These are phyloP conservation scores for Hypoxylon subgilvum DNA, from an alignment of 495 filamentous ascomycete genomes.

Conservation along the genomic window DNA sequence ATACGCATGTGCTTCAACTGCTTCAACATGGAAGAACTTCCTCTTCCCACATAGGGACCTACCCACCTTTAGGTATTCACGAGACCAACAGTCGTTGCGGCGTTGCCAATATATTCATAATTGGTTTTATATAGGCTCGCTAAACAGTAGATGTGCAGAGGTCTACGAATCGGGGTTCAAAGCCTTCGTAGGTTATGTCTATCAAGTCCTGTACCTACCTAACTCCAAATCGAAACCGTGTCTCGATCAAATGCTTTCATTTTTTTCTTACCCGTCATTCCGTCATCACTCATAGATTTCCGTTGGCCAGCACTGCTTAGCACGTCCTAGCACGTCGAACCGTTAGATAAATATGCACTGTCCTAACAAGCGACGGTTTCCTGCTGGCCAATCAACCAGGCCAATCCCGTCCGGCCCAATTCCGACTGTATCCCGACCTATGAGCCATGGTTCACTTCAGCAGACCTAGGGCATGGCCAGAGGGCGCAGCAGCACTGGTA, in stretches of 20 bases:
- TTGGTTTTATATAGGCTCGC: slow-evolving; percentile 6
- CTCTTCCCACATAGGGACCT: too few relatives aligned
- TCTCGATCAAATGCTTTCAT: slow-evolving; percentile 19
- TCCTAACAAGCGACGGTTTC: not conserved
- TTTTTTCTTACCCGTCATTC: slow-evolving; percentile 4
- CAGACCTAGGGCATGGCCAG: slow-evolving; percentile 29
- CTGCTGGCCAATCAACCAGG: not conserved
- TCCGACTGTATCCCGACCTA: too few relatives aligned
- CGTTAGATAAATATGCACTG: not conserved
- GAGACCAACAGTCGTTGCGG: too few relatives aligned
- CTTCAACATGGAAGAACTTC: too few relatives aligned
- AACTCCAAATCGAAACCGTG: slow-evolving; percentile 24
- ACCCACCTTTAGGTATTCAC: too few relatives aligned
- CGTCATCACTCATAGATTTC: slow-evolving; percentile 6
- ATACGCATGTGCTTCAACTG: too few relatives aligned
- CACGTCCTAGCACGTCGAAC: not conserved
- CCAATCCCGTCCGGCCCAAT: not conserved
- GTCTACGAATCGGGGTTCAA: slow-evolving; percentile 21
- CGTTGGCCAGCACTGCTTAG: not conserved
- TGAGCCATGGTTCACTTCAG: too few relatives aligned
- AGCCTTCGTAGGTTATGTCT: slow-evolving; percentile 19
- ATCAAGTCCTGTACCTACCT: slow-evolving; percentile 23
- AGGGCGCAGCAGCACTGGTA: slow-evolving; percentile 40
- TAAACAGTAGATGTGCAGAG: slow-evolving; percentile 14
- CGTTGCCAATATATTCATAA: not conserved